phyloP scores from a whole-genome alignment of 2,329 filamentous ascomycete genomes.

The Didymella pomorum region DNA sequence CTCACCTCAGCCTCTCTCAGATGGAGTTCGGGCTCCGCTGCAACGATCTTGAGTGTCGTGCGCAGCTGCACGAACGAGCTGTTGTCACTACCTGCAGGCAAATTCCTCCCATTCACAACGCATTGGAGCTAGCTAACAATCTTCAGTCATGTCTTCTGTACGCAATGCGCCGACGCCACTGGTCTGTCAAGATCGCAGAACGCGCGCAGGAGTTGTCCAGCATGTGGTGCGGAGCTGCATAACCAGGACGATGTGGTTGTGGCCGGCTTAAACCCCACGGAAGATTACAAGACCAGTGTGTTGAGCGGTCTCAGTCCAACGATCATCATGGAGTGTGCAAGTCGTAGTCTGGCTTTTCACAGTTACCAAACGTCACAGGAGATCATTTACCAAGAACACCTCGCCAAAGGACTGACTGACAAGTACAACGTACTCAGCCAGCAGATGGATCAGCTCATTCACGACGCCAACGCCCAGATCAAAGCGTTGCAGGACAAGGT shows the following conservation, averaged over 20 bases:
- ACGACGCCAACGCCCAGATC: constrained; percentile 78
- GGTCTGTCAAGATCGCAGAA: constrained; percentile 67
- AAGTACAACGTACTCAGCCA: constrained; percentile 72
- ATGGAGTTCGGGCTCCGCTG: constrained; percentile 83
- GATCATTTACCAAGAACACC: constrained; percentile 80
- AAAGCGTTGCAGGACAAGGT: constrained; percentile 70
- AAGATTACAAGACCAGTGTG: constrained; percentile 89
- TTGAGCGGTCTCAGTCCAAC: constrained; percentile 83
- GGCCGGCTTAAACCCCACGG: constrained; percentile 76
- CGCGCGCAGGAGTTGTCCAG: constrained; percentile 72
- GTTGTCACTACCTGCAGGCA: constrained; percentile 91
- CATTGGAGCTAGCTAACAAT: constrained; percentile 47
- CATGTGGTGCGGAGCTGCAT: constrained; percentile 72
- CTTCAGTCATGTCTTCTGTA: constrained; percentile 80
- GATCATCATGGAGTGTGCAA: constrained; percentile 85
- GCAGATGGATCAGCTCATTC: constrained; percentile 75
- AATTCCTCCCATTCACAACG: constrained; percentile 24
- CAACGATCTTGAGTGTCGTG: constrained; percentile 80
- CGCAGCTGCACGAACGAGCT: constrained; percentile 72
- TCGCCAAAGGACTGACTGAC: constrained; percentile 74
- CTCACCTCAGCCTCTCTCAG: constrained; percentile 4
- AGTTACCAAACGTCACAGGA: constrained; percentile 86
- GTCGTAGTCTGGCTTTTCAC: constrained; percentile 82
- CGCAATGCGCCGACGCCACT: constrained; percentile 71
- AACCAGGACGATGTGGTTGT: constrained; percentile 79